These are phyloP conservation scores for Sarocladium kiliense DNA, from an alignment of 2,329 filamentous ascomycete species.

Conservation along the genomic window DNA sequence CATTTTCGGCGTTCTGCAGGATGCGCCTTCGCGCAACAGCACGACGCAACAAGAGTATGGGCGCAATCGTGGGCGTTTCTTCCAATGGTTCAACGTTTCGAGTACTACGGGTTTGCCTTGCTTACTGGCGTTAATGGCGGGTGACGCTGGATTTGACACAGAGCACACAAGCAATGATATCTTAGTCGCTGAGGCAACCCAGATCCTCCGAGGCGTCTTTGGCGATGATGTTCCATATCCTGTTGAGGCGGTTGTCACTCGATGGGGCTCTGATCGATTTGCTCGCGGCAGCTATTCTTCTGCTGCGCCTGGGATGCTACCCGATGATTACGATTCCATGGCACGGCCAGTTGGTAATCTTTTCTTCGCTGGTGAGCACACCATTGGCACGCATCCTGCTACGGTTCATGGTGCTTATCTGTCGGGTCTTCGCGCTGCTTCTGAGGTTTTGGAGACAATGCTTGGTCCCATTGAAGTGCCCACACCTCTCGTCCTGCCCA, in stretches of 20 bases:
- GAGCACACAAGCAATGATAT: conserved; percentile 71
- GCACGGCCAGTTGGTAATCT: conserved; percentile 78
- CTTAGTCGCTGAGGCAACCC: conserved; percentile 75
- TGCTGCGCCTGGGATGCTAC: conserved; percentile 73
- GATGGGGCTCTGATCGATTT: conserved; percentile 88
- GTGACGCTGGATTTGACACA: conserved; percentile 84
- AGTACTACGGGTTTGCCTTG: conserved; percentile 85
- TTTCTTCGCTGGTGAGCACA: conserved; percentile 95
- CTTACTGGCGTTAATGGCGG: conserved; percentile 89
- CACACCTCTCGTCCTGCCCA: conserved; percentile 66
- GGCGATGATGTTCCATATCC: conserved; percentile 67
- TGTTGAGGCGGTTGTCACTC: conserved; percentile 79
- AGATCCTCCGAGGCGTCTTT: conserved; percentile 73
- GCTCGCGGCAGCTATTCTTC: conserved; percentile 95
- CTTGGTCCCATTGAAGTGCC: conserved; percentile 77
- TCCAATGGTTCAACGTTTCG: conserved; percentile 95
- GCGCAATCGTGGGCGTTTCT: conserved; percentile 80
- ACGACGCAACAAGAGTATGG: conserved; percentile 76
- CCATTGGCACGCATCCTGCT: conserved; percentile 89
- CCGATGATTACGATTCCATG: conserved; percentile 91
- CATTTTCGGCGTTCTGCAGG: conserved; percentile 87
- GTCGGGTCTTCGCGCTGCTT: conserved; percentile 83
- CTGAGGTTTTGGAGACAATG: conserved; percentile 75
- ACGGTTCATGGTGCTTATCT: conserved; percentile 96
- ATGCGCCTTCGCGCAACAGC: conserved; percentile 64